A percentile compares a stretch with the other conserved stretches of the same genome.
Evolutionary conservation across 2,329 filamentous ascomycete species (phyloP).

Genomic region (Aspergillus melleus): DNA sequence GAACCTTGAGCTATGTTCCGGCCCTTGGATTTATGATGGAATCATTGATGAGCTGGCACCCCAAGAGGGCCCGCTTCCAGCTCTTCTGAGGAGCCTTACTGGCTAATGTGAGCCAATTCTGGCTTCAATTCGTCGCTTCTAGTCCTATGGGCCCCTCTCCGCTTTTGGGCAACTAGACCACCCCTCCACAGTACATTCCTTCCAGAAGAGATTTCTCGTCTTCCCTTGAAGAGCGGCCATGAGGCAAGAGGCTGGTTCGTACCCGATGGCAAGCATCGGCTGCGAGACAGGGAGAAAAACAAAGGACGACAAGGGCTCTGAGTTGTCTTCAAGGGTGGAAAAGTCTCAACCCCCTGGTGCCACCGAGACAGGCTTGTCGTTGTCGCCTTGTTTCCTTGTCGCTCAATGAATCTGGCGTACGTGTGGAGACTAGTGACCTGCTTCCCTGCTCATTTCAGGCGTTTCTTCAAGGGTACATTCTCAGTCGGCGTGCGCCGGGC

Average conservation of each 20-base stretch:
- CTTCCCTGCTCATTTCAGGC: constrained; percentile 31
- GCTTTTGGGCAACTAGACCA: constrained; percentile 30
- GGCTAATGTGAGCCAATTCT: constrained; percentile 9
- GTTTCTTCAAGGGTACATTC: constrained; percentile 39
- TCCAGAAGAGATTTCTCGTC: constrained; percentile 18
- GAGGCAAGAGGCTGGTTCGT: constrained; percentile 21
- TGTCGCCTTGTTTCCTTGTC: constrained; percentile 17
- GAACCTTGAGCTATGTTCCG: background rate
- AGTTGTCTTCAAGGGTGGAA: constrained; percentile 23
- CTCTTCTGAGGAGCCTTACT: constrained; percentile 17
- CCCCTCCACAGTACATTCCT: constrained; percentile 17
- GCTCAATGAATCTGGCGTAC: constrained; percentile 21
- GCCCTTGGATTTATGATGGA: constrained; percentile 15
- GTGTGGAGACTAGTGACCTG: constrained; percentile 24
- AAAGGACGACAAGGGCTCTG: constrained; percentile 15
- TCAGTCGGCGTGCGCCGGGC: constrained; percentile 46
- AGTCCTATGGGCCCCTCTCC: constrained; percentile 25
- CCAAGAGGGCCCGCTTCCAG: constrained; percentile 20
- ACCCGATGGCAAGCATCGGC: constrained; percentile 19
- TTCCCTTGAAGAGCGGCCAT: constrained; percentile 15
- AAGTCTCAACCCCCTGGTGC: constrained; percentile 21
- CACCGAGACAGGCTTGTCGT: constrained; percentile 17
- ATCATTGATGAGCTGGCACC: constrained; percentile 35
- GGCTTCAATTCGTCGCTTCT: constrained; percentile 25
- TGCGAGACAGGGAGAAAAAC: constrained; percentile 10